Base-by-base conservation (phyloP, 495 filamentous ascomycete genomes). In the Pyrenopolyporus hunteri region DNA sequence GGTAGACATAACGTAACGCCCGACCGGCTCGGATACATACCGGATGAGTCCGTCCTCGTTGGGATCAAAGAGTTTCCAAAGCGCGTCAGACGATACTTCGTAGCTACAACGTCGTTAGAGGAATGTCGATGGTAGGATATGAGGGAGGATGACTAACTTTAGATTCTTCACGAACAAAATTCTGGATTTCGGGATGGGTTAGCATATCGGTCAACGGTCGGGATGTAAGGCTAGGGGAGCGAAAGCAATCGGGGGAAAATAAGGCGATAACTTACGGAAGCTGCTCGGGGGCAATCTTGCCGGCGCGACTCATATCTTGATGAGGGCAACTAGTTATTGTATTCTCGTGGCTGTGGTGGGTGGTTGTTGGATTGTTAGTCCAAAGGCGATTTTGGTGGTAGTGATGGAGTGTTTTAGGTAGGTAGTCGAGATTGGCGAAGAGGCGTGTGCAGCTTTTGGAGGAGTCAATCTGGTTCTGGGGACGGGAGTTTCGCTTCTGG, bases 241-340 rank as follows among this genome's bases (percentile, higher is more conserved):
- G 43, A 60, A 45, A 36, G 13, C 31, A 57, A 47, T 47, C 35
- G 31, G 31, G 29, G 23, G 23, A 25, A 29, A 25, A 29, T 5
- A 45, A 28, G 25, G 10, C 1, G 13, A 16, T 35, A 33, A 83
- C 87, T 70, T 81, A 91, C 87, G 88, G 85, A 79, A 92, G 91
- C 79, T 92, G 90, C 87, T 95, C 90, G 73, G 91, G 89, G 77
- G 91, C 89, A 80, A 93, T 87, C 82, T 94, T 94, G 69, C 83
- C 83, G 75, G 79, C 82, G 69, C 87, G 84, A 83, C 82, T 89
- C 86, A 89, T 89, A 80, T 77, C 82, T 86, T 79, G 66, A 60
- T 66, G 61, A 58, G 9, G 36, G 37, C 58, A 50, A 31, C 17
- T 63, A 51, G 20, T 55, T 43, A 23, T 25, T 42, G 22, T 35